Conservation (phyloP, 805 yeast genomes). For the Wickerhamia fluorescens region DNA sequence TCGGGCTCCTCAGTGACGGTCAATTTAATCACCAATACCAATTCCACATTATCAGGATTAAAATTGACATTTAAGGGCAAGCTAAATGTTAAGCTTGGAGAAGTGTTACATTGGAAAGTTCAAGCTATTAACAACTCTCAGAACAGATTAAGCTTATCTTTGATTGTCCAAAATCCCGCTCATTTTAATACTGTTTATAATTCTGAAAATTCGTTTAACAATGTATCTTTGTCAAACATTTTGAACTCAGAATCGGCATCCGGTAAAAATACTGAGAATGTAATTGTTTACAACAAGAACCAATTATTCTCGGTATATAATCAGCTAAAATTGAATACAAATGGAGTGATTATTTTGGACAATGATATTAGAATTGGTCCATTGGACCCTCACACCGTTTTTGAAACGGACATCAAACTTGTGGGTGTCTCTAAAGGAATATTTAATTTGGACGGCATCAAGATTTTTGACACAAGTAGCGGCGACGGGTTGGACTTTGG, state of each 20-base stretch:
- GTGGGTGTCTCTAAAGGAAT: constrained; percentile 62
- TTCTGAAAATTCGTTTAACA: constrained; percentile 9
- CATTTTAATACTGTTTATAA: constrained; percentile 21
- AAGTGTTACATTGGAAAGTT: constrained; percentile 53
- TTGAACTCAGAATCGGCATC: constrained; percentile 5
- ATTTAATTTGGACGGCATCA: constrained; percentile 57
- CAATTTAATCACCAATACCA: constrained; percentile 22
- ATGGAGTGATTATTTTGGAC: constrained; percentile 56
- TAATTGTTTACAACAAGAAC: constrained; percentile 13
- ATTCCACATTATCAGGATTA: constrained; percentile 31
- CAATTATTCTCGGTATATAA: constrained; percentile 29
- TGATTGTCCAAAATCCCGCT: constrained; percentile 27
- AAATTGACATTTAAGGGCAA: constrained; percentile 57
- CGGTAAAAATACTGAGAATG: constrained; percentile 7
- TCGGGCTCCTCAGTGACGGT: constrained; percentile 33
- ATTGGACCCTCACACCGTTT: constrained; percentile 53
- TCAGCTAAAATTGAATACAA: constrained; percentile 31
- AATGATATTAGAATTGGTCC: constrained; percentile 62
- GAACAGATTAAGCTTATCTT: constrained; percentile 44
- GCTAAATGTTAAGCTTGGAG: constrained; percentile 53
- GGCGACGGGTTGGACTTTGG: constrained; percentile 73
- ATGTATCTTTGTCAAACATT: constrained; percentile 12
- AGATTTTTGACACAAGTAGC: constrained; percentile 51
- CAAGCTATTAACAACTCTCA: constrained; percentile 57
- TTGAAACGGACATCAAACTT: constrained; percentile 54